A percentile compares a stretch with the other conserved stretches of the same genome.
These are phyloP conservation scores for Ceratocystis destructans DNA, from an alignment of 2,329 filamentous ascomycete genomes.

Conservation along the genomic window DNA sequence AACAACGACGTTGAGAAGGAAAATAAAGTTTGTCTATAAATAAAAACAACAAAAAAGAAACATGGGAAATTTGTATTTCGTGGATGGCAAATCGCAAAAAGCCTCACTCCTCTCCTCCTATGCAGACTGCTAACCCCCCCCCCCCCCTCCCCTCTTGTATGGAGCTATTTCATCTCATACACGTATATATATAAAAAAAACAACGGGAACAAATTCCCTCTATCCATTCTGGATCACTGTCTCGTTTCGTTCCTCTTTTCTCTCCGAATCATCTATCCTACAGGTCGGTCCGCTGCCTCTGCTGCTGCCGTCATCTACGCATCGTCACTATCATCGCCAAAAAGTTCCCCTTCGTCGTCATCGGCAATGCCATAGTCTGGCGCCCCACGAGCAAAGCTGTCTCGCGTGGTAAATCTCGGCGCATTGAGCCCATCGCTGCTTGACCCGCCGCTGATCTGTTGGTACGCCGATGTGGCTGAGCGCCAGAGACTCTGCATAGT, in stretches of 20 bases:
- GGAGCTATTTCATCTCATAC: background rate
- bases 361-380: conserved; percentile 84
- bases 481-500: conserved; percentile 62
- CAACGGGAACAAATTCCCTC: background rate
- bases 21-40: background rate
- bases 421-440: conserved; percentile 36
- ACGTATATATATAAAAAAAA: background rate
- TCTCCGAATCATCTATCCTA: background rate
- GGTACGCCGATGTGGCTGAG: conserved; percentile 38
- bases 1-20: background rate
- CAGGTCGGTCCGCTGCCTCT: background rate
- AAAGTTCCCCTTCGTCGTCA: conserved; percentile 83
- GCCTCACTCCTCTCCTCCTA: no score
- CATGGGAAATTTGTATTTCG: background rate
- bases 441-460: conserved; percentile 36
- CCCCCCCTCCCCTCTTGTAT: background rate
- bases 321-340: conserved; percentile 89
- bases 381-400: conserved; percentile 73
- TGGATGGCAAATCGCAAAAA: background rate
- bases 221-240: background rate
- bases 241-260: background rate
- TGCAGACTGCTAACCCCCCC: background rate
- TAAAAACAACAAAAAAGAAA: background rate
- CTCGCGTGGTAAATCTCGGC: conserved; percentile 70
- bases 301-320: conserved; percentile 36